Evolutionary conservation across 2,329 filamentous ascomycete species (phyloP), one percentile per base, ranked within the genome.

Genomic region (Bretziella fagacearum): DNA sequence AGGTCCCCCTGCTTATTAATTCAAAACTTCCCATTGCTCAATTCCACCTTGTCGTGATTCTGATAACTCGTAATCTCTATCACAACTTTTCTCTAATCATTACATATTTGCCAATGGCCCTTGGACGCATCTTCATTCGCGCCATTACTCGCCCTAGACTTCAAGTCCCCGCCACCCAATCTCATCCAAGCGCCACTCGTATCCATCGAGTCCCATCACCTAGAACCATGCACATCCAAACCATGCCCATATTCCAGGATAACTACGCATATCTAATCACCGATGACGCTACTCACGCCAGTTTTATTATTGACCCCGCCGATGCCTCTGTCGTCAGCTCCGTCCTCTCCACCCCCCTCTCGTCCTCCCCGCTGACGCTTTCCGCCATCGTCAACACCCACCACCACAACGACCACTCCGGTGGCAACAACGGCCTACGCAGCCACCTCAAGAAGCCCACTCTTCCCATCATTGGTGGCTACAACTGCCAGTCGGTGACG

Each of bases 351-450:
- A 71, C 86, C 53, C 10, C 18, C 13, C 78, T 46, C 15, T 27
- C 6, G 17, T 22, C 83, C 51, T 65, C 68, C 18, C 26, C 40
- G 3, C 84, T 94, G 58, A 87, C 93, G 55, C 65, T 98, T 52
- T 86, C 73, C 20, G 83, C 79, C 43, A 93, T 98, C 58, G 79
- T 96, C 57, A 98, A 98, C 60, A 98, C 91, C 1, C 91, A 98
- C 58, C 89, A 96, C 60, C 91, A 98, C 60, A 81, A 80, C 69
- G 91, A 98, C 55, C 91, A 98, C 63, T 81, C 91, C 1, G 91
- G 91, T 53, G 91, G 91, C 6, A 98, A 98, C 61, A 71, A 74
- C 87, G 64, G 57, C 67, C 55, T 33, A 39, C 20, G 17, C 2
- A 25, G 13, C 13, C 33, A 48, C 4, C 63, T 77, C 36, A 65